Evolutionary conservation across 768 basidiomycete species (phyloP).

Genomic region (Russula compacta): DNA sequence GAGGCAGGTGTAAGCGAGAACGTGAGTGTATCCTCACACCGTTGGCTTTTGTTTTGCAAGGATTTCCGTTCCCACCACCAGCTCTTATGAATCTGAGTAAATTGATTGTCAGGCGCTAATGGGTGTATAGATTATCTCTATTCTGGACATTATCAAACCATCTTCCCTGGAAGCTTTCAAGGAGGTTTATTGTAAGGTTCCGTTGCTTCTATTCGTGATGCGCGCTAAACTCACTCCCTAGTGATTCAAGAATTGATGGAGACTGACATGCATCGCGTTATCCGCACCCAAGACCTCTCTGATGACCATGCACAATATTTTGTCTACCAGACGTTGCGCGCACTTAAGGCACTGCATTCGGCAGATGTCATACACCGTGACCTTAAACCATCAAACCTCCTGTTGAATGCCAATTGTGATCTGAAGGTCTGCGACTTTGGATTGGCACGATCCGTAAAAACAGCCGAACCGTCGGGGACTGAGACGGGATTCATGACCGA

Average conservation of each 20-base stretch:
- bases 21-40: slow-evolving; percentile 30
- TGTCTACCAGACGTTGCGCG: slow-evolving; percentile 89
- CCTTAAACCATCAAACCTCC: slow-evolving; percentile 92
- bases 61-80: neutral
- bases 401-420: slow-evolving; percentile 97
- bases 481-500: slow-evolving; percentile 91
- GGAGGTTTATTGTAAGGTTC: slow-evolving; percentile 64
- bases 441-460: slow-evolving; percentile 81
- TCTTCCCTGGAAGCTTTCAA: slow-evolving; percentile 73
- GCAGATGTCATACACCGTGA: slow-evolving; percentile 96
- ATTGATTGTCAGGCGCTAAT: slow-evolving; percentile 1
- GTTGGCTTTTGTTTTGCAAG: neutral
- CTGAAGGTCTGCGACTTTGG: slow-evolving; percentile 96
- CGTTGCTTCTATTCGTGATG: neutral
- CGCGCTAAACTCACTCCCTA: slow-evolving; percentile 24
- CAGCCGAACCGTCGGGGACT: slow-evolving; percentile 75
- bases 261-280: slow-evolving; percentile 95
- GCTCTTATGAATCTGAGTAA: neutral
- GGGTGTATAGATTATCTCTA: slow-evolving; percentile 68
- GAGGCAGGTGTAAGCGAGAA: slow-evolving; percentile 88
- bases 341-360: slow-evolving; percentile 91
- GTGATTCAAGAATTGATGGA: slow-evolving; percentile 93
- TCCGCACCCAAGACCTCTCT: slow-evolving; percentile 87
- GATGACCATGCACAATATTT: slow-evolving; percentile 96
- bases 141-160: slow-evolving; percentile 83